phyloP scores from a whole-genome alignment of 2,329 filamentous ascomycete species.

The Neonectria punicea region DNA sequence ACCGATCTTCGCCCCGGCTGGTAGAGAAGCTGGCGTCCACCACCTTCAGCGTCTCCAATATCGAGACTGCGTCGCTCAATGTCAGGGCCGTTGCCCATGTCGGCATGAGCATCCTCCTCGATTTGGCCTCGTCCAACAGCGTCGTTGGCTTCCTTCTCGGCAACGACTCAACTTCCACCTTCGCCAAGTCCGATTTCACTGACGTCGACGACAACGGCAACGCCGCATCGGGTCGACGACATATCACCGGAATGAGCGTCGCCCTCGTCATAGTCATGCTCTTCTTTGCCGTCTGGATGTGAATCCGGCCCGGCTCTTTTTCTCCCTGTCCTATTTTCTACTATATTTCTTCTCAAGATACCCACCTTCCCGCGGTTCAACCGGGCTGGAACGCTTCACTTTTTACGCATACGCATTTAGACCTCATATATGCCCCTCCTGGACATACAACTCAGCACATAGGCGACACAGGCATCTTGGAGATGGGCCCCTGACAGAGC shows the following conservation, averaged over 20 bases:
- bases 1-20: constrained; percentile 80
- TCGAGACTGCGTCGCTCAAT: constrained; percentile 78
- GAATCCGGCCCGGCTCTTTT: neutral
- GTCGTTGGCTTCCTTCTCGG: constrained; percentile 86
- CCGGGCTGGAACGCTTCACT: constrained; percentile 33
- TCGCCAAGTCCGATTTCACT: constrained; percentile 78
- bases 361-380: constrained; percentile 41
- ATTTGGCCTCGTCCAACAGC: constrained; percentile 85
- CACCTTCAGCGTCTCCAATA: constrained; percentile 88
- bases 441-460: constrained; percentile 3
- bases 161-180: constrained; percentile 87
- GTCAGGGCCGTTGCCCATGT: constrained; percentile 81
- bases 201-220: constrained; percentile 75
- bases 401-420: constrained; percentile 8
- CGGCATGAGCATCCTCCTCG: constrained; percentile 86
- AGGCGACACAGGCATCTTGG: neutral
- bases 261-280: constrained; percentile 44
- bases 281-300: constrained; percentile 44
- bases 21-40: constrained; percentile 81
- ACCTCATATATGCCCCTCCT: constrained; percentile 11
- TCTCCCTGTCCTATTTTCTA: neutral
- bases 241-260: constrained; percentile 43
- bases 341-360: constrained; percentile 40
- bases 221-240: constrained; percentile 57
- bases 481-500: neutral